These are phyloP conservation scores for Microsporum audouinii DNA, from an alignment of 2,329 filamentous ascomycete species.

Conservation along the genomic window DNA sequence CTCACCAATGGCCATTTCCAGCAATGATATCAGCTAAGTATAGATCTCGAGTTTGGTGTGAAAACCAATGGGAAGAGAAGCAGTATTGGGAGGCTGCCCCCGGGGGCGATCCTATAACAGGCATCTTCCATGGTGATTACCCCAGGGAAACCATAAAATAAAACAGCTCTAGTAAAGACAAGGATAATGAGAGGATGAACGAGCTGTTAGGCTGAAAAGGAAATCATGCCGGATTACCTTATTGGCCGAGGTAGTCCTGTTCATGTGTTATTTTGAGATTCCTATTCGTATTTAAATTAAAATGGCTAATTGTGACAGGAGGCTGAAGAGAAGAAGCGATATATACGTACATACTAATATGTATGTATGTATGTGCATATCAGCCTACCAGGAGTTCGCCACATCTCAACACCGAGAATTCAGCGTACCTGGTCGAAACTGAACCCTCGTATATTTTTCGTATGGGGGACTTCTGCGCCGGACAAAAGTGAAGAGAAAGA, in stretches of 20 bases:
- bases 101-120: slow-evolving; percentile 2
- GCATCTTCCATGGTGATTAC: neutral
- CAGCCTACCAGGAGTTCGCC: neutral
- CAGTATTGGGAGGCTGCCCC: neutral
- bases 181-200: neutral
- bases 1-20: neutral
- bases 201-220: neutral
- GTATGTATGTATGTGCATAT: too few relatives aligned
- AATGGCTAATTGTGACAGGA: neutral
- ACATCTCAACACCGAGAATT: neutral
- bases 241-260: neutral
- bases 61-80: neutral
- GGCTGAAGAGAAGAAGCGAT: neutral
- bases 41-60: neutral
- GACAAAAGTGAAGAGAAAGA: neutral
- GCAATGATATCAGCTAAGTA: neutral
- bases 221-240: neutral
- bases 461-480: neutral
- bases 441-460: neutral
- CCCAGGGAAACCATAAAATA: slow-evolving; percentile 4
- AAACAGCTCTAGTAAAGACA: neutral
- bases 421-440: neutral
- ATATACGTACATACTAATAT: neutral
- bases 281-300: neutral
- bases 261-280: neutral